A percentile compares a stretch with the other conserved stretches of the same genome.
Conservation (phyloP, 129 eudicot species). For the Flaveria linearis region DNA sequence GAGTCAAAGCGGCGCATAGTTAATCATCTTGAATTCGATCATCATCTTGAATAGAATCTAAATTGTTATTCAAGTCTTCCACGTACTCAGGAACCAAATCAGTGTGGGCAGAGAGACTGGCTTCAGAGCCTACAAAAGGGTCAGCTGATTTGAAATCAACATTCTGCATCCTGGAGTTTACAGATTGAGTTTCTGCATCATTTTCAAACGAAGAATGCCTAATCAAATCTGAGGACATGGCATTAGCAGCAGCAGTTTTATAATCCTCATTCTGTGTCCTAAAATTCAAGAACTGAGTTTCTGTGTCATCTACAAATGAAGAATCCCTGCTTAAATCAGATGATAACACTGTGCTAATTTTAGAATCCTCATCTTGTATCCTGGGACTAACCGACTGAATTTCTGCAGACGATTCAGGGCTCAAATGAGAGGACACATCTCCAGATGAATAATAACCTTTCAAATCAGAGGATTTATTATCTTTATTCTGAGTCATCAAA, state of each 20-base stretch:
- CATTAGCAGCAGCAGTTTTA: not conserved
- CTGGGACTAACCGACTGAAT: not conserved
- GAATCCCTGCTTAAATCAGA: slow-evolving; percentile 13
- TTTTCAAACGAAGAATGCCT: slow-evolving; percentile 19
- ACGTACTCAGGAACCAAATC: slow-evolving; percentile 34
- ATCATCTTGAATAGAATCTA: slow-evolving; percentile 17
- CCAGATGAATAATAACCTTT: slow-evolving; percentile 14
- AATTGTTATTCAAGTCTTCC: slow-evolving; percentile 27
- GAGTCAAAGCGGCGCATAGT: slow-evolving; percentile 10
- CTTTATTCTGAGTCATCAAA: not conserved
- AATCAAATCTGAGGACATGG: not conserved
- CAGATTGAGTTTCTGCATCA: slow-evolving; percentile 32
- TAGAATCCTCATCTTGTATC: slow-evolving; percentile 15
- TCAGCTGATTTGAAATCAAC: slow-evolving; percentile 35
- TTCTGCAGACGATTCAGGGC: slow-evolving; percentile 16
- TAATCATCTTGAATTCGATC: slow-evolving; percentile 24
- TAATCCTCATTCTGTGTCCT: not conserved
- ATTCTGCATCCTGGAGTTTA: slow-evolving; percentile 28
- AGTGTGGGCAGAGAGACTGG: slow-evolving; percentile 37
- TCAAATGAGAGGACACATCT: slow-evolving; percentile 6
- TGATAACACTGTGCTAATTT: not conserved
- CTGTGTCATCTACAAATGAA: slow-evolving; percentile 4
- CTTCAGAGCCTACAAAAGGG: slow-evolving; percentile 28
- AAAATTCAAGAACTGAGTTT: not conserved
- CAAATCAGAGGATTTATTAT: slow-evolving; percentile 8